Evolutionary conservation across 306 rosid genomes (phyloP), one percentile per base, ranked within the genome.

Genomic region (Ormosia emarginata): DNA sequence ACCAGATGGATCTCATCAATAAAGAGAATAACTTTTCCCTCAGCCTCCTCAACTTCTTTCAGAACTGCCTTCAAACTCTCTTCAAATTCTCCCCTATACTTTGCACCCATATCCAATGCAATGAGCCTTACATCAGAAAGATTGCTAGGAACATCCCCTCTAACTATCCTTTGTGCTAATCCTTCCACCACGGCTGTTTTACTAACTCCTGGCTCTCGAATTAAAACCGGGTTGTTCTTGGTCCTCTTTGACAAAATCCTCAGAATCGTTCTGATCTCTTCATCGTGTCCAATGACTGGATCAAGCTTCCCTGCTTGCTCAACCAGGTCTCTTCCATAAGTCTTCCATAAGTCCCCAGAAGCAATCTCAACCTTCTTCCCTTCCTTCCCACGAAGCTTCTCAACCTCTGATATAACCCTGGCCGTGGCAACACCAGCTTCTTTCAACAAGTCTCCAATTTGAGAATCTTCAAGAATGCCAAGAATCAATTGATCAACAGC

Each of bases 161-260:
- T 84, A 0, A 94, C 92, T 7, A 94, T 94, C 75, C 97, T 91
- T 71, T 91, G 98, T 0, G 98, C 98, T 79, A 94, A 81, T 0
- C 98, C 98, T 84, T 94, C 98, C 0, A 91, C 98, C 67, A 94
- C 97, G 8, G 98, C 99, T 0, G 98, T 95, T 81, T 95, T 95
- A 0, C 99, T 98, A 39, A 95, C 99, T 41, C 99, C 98, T 0
- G 99, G 99, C 89, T 95, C 99, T 24, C 99, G 98, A 0, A 95
- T 93, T 2, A 95, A 90, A 41, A 95, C 97, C 0, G 99, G 99
- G 49, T 95, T 95, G 72, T 95, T 95, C 89, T 95, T 94, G 0
- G 97, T 92, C 41, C 98, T 85, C 74, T 97, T 86, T 0, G 98
- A 94, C 1, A 94, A 84, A 82, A 92, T 92, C 71, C 94, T 82